These are phyloP conservation scores for Fusarium setosum DNA, from an alignment of 2,329 filamentous ascomycete genomes.

Conservation along the genomic window DNA sequence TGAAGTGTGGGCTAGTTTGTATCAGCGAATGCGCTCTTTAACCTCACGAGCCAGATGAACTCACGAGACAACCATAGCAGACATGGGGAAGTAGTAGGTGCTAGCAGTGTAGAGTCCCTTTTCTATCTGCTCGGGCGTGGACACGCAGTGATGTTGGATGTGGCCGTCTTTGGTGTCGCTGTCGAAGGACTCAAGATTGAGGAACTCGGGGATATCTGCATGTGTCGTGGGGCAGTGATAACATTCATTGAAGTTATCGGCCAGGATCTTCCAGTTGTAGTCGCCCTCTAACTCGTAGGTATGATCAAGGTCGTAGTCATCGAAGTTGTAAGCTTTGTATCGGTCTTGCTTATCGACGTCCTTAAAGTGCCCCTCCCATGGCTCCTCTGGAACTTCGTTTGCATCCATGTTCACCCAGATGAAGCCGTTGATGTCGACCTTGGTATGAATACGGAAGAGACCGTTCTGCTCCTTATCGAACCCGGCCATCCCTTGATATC, in stretches of 20 bases:
- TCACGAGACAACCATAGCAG: conserved; percentile 29
- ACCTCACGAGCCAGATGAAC: neutral
- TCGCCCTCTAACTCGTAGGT: conserved; percentile 64
- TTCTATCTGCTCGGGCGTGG: conserved; percentile 28
- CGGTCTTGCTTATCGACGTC: conserved; percentile 56
- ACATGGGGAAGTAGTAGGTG: conserved; percentile 32
- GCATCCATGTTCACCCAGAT: conserved; percentile 69
- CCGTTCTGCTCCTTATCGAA: conserved; percentile 67
- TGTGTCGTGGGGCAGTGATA: conserved; percentile 35
- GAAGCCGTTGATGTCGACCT: conserved; percentile 64
- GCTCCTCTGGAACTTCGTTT: conserved; percentile 48
- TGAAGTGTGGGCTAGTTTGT: conserved; percentile 22
- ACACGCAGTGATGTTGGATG: conserved; percentile 27
- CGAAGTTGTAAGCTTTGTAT: conserved; percentile 54
- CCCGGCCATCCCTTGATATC: conserved; percentile 60
- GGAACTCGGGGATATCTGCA: conserved; percentile 26
- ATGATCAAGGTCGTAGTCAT: conserved; percentile 65
- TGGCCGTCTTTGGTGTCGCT: conserved; percentile 21
- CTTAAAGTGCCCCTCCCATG: conserved; percentile 63
- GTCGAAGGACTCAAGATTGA: conserved; percentile 28
- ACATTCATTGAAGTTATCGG: conserved; percentile 72
- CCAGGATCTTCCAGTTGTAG: conserved; percentile 70
- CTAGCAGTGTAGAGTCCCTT: conserved; percentile 24
- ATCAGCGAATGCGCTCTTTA: accelerated
- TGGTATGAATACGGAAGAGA: conserved; percentile 64